Evolutionary conservation across 805 yeast species (phyloP), one percentile per base, ranked within the genome.

Genomic region (Kuraishia ogatae): DNA sequence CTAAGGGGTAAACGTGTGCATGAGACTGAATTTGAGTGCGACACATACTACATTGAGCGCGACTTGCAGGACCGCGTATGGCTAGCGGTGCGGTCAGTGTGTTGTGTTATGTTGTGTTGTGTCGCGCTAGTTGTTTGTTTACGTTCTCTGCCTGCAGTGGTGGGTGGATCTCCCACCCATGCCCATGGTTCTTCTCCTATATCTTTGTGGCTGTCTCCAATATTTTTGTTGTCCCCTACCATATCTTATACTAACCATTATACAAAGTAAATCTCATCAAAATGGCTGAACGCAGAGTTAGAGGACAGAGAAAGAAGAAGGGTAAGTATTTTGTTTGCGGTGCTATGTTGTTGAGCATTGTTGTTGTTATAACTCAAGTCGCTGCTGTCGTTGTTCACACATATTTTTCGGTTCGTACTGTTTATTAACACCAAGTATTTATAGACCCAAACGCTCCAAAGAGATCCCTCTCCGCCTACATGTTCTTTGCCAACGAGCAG

Each of bases 401-500:
- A n/a, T n/a, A n/a, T n/a, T n/a, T 39, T 39, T 19, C 17, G 24
- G 5, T 52, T 13, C n/a, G 39, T 23, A 15, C 8, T 23, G 43
- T 2, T 46, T n/a, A 46, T 15, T 49, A 43, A 43, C 50, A 23
- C 20, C 35, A 35, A 26, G 48, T 51, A 51, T n/a, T 39, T 55
- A 57, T 59, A 67, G 96, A 89, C 74, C 97, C 99, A 78, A 92
- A 93, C 74, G 99, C 99, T 62, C 99, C 99, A 73, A 94, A 94
- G 89, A 89, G 98, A 76, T 90, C 97, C 24, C 78, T 94, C 71
- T 90, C 97, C 58, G 97, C 98, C 52, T 94, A 93, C 85, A 92
- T 94, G 98, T 93, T 89, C 83, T 94, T 92, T 70, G 98, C 99
- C 65, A 91, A 90, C 71, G 97, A 91, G 69, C 88, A 89, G 82